Base-by-base conservation (phyloP, 2,329 filamentous ascomycete genomes). In the Penicillium palitans region DNA sequence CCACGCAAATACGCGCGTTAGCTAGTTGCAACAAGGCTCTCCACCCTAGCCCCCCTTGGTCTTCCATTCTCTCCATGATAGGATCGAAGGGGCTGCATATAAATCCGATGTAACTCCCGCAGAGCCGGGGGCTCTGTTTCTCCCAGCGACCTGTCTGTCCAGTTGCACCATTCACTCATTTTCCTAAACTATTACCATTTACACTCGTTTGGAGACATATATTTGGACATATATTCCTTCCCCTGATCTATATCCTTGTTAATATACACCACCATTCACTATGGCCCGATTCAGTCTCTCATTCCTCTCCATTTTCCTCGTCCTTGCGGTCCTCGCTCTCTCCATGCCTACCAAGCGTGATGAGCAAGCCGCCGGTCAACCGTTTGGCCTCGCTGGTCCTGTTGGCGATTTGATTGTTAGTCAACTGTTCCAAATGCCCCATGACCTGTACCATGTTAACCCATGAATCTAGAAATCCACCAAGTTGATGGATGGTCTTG, bases 241-340 rank as follows among this genome's bases (percentile, higher is more conserved):
- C 37, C 12, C 42, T 46, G 0, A 50, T 52, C 40, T 24, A 55
- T 27, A 58, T 60, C 48, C 15, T 46, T 17, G 12, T 24, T n/a
- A 46, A 31, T 21, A 49, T 35, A 62, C 25, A 40, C 35, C 25
- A 56, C 27, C 33, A 35, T 58, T 41, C 60, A 68, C 31, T 60
- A 74, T 75, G 72, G 64, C 69, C 44, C 72, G 71, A 40, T 63
- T 72, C 64, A 72, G 47, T 42, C 41, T 72, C 24, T 71, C 69
- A 27, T 59, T 72, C 51, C 57, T 74, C 29, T 66, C 71, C 19
- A 53, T 69, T 44, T 64, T 70, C 50, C 59, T 74, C 27, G 60
- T 69, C 51, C 63, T 76, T 29, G 73, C 70, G 7, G 57, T 70
- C 8, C 51, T 70, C 31, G 67, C 68, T 39, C 58, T 69, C 33